Percentiles rank a stretch among this genome's conserved stretches.
Evolutionary conservation across 2,329 filamentous ascomycete species (phyloP).

Genomic region (Tolypocladium ovalisporum): DNA sequence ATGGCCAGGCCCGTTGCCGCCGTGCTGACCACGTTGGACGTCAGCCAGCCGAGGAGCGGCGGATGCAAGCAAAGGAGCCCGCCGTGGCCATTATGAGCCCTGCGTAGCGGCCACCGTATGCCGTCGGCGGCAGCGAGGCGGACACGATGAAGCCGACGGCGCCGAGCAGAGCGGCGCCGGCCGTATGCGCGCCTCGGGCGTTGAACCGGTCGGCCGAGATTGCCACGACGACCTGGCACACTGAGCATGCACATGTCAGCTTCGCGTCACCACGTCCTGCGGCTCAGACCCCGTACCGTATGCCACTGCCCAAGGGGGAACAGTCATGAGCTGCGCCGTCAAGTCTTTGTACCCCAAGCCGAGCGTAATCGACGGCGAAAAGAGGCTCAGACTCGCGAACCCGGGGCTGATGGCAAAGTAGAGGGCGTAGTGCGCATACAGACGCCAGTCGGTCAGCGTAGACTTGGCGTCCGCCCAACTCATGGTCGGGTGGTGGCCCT

Average conservation of each 20-base stretch:
- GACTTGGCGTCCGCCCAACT: constrained; percentile 59
- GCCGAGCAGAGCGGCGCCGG: constrained; percentile 30
- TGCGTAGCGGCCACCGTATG: constrained; percentile 53
- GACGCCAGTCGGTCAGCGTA: constrained; percentile 52
- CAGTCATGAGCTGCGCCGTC: constrained; percentile 54
- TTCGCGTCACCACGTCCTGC: constrained; percentile 2
- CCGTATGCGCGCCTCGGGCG: constrained; percentile 34
- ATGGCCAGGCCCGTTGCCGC: constrained; percentile 57
- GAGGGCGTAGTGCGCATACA: constrained; percentile 56
- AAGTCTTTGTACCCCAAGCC: constrained; percentile 40
- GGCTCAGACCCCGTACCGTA: constrained; percentile 27
- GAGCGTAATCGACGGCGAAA: constrained; percentile 49
- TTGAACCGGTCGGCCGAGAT: constrained; percentile 56
- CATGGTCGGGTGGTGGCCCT: constrained; percentile 49
- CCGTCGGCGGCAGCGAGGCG: constrained; percentile 47
- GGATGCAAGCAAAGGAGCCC: constrained; percentile 58
- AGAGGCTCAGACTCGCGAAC: constrained; percentile 49
- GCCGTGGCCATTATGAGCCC: constrained; percentile 57
- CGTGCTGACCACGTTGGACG: constrained; percentile 55
- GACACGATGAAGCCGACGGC: constrained; percentile 47
- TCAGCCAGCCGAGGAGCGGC: constrained; percentile 60
- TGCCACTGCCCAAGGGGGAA: constrained; percentile 52
- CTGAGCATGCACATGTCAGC: constrained; percentile 9
- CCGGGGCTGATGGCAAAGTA: constrained; percentile 41
- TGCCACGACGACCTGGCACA: constrained; percentile 30